These are phyloP conservation scores for Pinguiococcus pyrenoidosus DNA, from an alignment of 108 stramenopile genomes.

Conservation along the genomic window DNA sequence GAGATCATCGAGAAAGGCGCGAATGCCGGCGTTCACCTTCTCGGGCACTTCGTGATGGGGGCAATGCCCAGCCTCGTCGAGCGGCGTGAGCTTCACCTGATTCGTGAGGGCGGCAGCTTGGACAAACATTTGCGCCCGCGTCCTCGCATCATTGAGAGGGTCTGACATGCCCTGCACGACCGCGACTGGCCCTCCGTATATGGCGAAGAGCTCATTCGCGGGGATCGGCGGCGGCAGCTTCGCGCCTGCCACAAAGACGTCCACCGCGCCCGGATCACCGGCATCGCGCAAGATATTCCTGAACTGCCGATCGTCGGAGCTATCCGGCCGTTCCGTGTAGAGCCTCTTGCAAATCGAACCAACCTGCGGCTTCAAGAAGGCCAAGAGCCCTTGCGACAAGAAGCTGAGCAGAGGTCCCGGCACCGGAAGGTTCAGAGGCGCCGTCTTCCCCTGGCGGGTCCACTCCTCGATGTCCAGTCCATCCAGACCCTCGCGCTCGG, in stretches of 20 bases:
- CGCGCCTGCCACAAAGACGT: conserved; percentile 28
- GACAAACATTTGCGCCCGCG: conserved; percentile 11
- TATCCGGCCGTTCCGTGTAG: conserved; percentile 23
- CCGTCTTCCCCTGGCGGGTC: conserved; percentile 1
- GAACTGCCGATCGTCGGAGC: conserved; percentile 21
- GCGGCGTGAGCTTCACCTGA: conserved; percentile 9
- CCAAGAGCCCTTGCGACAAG: conserved; percentile 17
- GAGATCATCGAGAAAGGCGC: background rate
- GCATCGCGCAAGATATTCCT: conserved; percentile 29
- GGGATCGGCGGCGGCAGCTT: conserved; percentile 20
- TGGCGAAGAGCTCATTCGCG: conserved; percentile 21
- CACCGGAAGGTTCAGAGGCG: conserved; percentile 17
- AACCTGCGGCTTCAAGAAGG: conserved; percentile 24
- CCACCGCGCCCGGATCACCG: conserved; percentile 30
- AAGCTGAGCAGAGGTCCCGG: conserved; percentile 14
- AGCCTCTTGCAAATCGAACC: conserved; percentile 22
- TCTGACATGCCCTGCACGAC: conserved; percentile 35
- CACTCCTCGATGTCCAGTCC: background rate
- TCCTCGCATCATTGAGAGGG: conserved; percentile 32
- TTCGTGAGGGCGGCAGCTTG: conserved; percentile 1
- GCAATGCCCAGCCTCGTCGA: conserved; percentile 14
- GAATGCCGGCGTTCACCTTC: conserved; percentile 5
- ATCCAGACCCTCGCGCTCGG: background rate
- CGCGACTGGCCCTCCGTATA: conserved; percentile 22
- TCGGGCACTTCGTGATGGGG: conserved; percentile 16